phyloP scores from a whole-genome alignment of 2,329 filamentous ascomycete species.

The Fonsecaea multimorphosa region DNA sequence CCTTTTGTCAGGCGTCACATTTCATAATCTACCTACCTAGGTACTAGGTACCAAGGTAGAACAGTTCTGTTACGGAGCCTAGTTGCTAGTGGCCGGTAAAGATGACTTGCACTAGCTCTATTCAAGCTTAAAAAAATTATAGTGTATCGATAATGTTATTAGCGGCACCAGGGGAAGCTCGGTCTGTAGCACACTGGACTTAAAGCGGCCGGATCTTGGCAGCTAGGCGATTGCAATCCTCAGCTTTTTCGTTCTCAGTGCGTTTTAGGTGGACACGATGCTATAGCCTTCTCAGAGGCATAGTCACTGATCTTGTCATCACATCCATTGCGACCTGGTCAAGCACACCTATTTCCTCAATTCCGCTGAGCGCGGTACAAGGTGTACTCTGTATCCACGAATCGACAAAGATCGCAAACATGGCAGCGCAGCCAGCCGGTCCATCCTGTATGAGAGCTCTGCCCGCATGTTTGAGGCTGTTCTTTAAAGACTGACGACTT shows the following conservation, averaged over 20 bases:
- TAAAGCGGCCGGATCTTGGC: conserved; percentile 1
- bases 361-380: neutral
- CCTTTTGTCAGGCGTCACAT: too few relatives aligned
- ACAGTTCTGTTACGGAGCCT: neutral
- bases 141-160: too few relatives aligned
- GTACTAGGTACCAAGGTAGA: too few relatives aligned
- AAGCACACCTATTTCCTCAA: neutral
- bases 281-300: neutral
- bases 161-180: too few relatives aligned
- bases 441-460: conserved; percentile 13
- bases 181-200: neutral
- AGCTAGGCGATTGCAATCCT: neutral
- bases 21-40: too few relatives aligned
- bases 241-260: neutral
- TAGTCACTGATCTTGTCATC: neutral
- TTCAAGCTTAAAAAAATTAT: too few relatives aligned
- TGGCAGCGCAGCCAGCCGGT: conserved; percentile 1
- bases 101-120: too few relatives aligned
- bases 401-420: neutral
- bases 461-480: neutral
- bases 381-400: neutral
- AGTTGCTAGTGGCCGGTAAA: neutral
- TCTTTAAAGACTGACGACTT: conserved; percentile 12
- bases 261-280: neutral
- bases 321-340: neutral